Conservation (phyloP, 2,329 filamentous ascomycete genomes). For the Neoascochyta sp. region DNA sequence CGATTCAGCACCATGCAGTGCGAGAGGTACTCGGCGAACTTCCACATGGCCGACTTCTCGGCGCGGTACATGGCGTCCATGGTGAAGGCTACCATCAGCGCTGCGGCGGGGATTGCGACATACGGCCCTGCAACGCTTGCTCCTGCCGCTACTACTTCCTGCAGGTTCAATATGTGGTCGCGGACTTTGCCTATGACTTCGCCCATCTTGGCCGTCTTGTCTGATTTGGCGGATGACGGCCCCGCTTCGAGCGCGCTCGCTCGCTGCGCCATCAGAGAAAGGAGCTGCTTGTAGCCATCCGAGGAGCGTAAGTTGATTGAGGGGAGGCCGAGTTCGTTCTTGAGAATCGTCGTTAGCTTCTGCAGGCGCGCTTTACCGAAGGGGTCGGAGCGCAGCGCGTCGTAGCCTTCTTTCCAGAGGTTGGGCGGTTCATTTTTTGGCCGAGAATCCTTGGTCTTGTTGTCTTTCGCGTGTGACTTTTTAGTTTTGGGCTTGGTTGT, state of each 20-base stretch:
- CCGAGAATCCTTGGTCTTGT: not conserved
- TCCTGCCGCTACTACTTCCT: slow-evolving; percentile 13
- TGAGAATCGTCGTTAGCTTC: slow-evolving; percentile 12
- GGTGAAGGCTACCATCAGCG: slow-evolving; percentile 15
- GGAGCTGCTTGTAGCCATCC: slow-evolving; percentile 12
- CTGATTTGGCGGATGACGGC: slow-evolving; percentile 7
- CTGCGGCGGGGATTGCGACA: slow-evolving; percentile 14
- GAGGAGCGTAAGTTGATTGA: slow-evolving; percentile 12
- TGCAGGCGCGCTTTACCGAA: slow-evolving; percentile 12
- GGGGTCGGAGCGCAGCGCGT: slow-evolving; percentile 8
- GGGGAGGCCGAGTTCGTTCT: slow-evolving; percentile 10
- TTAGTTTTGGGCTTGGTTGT: no score
- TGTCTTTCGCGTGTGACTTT: not conserved
- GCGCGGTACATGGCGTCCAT: slow-evolving; percentile 12
- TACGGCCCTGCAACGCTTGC: slow-evolving; percentile 15
- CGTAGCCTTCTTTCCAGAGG: slow-evolving; percentile 17
- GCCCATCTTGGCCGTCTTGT: no score
- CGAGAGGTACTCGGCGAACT: slow-evolving; percentile 10
- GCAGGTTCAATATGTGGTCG: slow-evolving; percentile 11
- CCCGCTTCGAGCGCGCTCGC: slow-evolving; percentile 6
- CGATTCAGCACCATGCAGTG: slow-evolving; percentile 12
- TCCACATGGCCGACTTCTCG: slow-evolving; percentile 11
- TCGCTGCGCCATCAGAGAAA: slow-evolving; percentile 8
- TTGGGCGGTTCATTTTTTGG: slow-evolving; percentile 2
- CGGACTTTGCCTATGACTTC: slow-evolving; percentile 8